Evolutionary conservation across 306 rosid genomes (phyloP).

Genomic region (Erythrophleum fordii): DNA sequence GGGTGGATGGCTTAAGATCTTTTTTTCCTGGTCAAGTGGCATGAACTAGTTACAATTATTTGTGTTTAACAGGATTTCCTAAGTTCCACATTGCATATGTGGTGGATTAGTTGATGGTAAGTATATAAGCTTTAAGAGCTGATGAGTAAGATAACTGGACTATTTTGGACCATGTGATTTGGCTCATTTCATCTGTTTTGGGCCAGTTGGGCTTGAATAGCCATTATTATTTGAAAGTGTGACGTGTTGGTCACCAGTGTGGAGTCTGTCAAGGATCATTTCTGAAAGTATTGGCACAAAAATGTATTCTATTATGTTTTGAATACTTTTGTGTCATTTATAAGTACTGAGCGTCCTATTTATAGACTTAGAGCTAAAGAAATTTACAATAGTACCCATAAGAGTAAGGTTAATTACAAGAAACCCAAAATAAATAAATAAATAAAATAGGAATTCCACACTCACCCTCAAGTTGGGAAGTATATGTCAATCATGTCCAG

Average conservation of each 20-base stretch:
- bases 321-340: too few relatives aligned
- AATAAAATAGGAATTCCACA: too few relatives aligned
- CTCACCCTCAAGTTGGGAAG: too few relatives aligned
- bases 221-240: not conserved
- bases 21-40: not conserved
- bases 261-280: not conserved
- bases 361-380: too few relatives aligned
- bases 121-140: slow-evolving; percentile 16
- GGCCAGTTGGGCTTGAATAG: not conserved
- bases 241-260: not conserved
- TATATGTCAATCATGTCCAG: too few relatives aligned
- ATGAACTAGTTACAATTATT: not conserved
- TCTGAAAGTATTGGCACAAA: too few relatives aligned
- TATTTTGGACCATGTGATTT: slow-evolving; percentile 12
- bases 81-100: slow-evolving; percentile 23
- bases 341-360: too few relatives aligned
- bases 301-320: too few relatives aligned
- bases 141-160: not conserved
- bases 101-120: slow-evolving; percentile 12
- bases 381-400: too few relatives aligned
- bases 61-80: slow-evolving; percentile 10
- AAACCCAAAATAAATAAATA: too few relatives aligned
- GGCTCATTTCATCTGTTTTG: slow-evolving; percentile 18
- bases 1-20: not conserved
- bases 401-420: too few relatives aligned